These are phyloP conservation scores for Metarhizium sp. DNA, from an alignment of 2,329 filamentous ascomycete species.

Conservation along the genomic window DNA sequence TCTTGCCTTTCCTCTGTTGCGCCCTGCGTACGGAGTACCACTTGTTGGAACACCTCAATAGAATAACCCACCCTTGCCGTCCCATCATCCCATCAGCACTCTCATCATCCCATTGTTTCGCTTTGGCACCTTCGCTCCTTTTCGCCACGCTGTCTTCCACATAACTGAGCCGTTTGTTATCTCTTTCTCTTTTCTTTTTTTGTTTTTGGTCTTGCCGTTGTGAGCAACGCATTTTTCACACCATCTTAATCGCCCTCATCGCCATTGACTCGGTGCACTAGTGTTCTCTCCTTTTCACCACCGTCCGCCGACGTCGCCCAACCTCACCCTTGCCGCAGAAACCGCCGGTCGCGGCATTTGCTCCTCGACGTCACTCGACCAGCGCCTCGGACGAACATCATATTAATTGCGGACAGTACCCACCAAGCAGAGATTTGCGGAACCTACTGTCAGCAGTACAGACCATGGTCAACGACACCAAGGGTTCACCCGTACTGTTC, in stretches of 20 bases:
- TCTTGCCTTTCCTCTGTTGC: too few species aligned
- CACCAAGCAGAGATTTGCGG: not conserved
- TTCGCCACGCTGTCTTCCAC: not conserved
- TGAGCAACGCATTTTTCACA: not conserved
- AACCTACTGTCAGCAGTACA: not conserved
- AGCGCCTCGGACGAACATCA: not conserved
- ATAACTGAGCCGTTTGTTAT: not conserved
- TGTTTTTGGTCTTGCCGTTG: not conserved
- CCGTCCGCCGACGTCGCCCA: not conserved
- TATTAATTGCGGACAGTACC: not conserved
- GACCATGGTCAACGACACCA: slow-evolving; percentile 31
- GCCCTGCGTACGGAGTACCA: too few species aligned
- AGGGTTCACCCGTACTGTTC: slow-evolving; percentile 18
- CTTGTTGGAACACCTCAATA: too few species aligned
- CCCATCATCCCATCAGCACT: not conserved
- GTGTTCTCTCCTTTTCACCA: not conserved
- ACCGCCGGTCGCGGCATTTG: not conserved
- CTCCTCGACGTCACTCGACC: not conserved
- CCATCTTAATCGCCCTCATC: not conserved
- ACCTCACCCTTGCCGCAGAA: not conserved
- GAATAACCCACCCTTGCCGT: not conserved
- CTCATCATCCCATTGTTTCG: not conserved
- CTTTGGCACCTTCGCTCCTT: not conserved
- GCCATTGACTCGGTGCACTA: not conserved
- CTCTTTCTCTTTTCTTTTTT: not conserved